A percentile compares a stretch with the other conserved stretches of the same genome.
phyloP scores from a whole-genome alignment of 2,329 filamentous ascomycete species.

The Claviceps sp. region DNA sequence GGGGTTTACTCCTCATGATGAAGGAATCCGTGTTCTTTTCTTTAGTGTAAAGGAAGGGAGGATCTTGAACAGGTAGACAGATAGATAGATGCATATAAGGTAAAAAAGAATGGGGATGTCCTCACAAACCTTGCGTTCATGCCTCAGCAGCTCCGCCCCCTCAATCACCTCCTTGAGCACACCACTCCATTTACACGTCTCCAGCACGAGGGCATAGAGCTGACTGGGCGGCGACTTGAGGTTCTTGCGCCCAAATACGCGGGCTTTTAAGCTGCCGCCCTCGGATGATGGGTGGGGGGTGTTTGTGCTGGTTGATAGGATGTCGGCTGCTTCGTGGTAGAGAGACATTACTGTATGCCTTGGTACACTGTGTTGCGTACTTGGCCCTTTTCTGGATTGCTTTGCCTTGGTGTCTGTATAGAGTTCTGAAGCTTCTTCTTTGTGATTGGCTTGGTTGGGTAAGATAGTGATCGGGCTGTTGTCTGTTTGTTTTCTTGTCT shows the following conservation, averaged over 20 bases:
- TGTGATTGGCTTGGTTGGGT: too few species aligned
- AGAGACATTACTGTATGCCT: constrained; percentile 44
- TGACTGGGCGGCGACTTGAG: constrained; percentile 69
- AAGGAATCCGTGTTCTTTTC: background rate
- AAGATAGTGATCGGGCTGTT: too few species aligned
- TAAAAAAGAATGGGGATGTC: background rate
- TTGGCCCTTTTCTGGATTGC: too few species aligned
- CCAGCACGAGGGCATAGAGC: constrained; percentile 74
- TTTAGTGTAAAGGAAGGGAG: background rate
- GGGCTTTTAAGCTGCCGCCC: constrained; percentile 76
- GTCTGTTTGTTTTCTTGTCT: too few species aligned
- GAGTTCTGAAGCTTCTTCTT: too few species aligned
- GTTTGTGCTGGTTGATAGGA: constrained; percentile 41
- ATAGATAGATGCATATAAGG: too few species aligned
- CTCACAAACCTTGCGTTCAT: constrained; percentile 64
- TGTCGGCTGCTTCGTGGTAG: constrained; percentile 77
- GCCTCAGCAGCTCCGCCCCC: constrained; percentile 56
- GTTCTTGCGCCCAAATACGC: constrained; percentile 61
- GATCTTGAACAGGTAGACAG: too few species aligned
- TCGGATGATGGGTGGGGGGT: constrained; percentile 16
- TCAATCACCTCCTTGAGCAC: constrained; percentile 87
- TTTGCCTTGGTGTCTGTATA: too few species aligned
- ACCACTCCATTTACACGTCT: constrained; percentile 81
- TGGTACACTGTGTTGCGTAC: too few species aligned
- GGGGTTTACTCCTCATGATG: background rate